These are phyloP conservation scores for Brassica rapa DNA, from an alignment of 345 rosid genomes.

Conservation along the genomic window DNA sequence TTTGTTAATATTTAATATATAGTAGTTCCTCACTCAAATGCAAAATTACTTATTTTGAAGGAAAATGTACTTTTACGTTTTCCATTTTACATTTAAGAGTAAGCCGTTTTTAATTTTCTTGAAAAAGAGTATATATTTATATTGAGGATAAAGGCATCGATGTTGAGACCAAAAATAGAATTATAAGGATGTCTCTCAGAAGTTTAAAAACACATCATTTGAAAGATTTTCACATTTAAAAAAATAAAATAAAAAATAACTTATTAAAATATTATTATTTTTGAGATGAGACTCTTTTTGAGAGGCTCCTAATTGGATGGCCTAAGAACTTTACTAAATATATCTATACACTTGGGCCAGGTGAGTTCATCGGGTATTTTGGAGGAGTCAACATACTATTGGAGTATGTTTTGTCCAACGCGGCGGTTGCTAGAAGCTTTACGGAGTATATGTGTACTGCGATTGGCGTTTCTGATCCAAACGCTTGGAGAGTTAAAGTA, in stretches of 20 bases:
- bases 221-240: no score
- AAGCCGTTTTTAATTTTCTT: no score
- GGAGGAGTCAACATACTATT: slow-evolving; percentile 86
- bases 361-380: slow-evolving; percentile 87
- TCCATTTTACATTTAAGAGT: no score
- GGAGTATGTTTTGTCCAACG: slow-evolving; percentile 95
- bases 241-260: no score
- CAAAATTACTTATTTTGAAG: background rate
- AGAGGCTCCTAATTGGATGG: no score
- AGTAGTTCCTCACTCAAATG: background rate
- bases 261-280: no score
- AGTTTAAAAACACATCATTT: no score
- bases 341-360: slow-evolving; percentile 38
- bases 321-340: background rate
- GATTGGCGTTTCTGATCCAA: slow-evolving; percentile 54
- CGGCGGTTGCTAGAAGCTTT: slow-evolving; percentile 87
- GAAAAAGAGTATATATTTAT: no score
- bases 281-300: no score
- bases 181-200: no score
- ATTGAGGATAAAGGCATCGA: no score
- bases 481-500: slow-evolving; percentile 75
- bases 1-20: background rate
- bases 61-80: background rate
- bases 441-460: slow-evolving; percentile 76
- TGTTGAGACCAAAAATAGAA: no score